These are phyloP conservation scores for Cercophora scortea DNA, from an alignment of 495 filamentous ascomycete species.

Conservation along the genomic window DNA sequence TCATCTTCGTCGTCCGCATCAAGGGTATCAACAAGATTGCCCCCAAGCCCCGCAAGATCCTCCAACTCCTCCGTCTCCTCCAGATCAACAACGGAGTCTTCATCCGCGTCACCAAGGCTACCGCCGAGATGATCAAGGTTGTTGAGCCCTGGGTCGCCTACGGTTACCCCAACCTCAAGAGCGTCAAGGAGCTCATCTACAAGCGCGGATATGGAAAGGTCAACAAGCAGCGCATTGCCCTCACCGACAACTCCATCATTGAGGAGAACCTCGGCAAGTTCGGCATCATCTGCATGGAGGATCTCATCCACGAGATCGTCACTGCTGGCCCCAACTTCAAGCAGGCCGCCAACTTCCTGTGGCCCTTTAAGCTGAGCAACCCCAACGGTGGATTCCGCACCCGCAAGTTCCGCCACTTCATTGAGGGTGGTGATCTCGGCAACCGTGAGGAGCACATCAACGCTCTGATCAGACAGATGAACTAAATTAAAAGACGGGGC, in stretches of 20 bases:
- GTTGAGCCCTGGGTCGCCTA: constrained; percentile 98
- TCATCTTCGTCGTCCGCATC: constrained; percentile 98
- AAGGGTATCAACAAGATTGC: constrained; percentile 99
- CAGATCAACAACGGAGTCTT: constrained; percentile 99
- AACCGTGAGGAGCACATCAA: constrained; percentile 99
- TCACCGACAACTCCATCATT: constrained; percentile 96
- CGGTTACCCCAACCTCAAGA: constrained; percentile 98
- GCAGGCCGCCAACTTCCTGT: constrained; percentile 99
- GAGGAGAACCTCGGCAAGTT: constrained; percentile 94
- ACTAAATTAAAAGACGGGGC: constrained; percentile 47
- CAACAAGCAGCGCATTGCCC: constrained; percentile 88
- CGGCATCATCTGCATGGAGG: constrained; percentile 99
- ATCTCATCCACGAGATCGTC: constrained; percentile 98
- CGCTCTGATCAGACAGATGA: constrained; percentile 93
- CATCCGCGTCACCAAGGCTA: constrained; percentile 95
- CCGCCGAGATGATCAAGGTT: constrained; percentile 93
- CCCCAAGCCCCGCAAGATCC: constrained; percentile 99
- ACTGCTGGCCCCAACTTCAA: constrained; percentile 99
- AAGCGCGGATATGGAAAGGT: constrained; percentile 99
- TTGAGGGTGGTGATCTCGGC: constrained; percentile 96
- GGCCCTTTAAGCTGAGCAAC: constrained; percentile 99
- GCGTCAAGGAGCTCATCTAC: constrained; percentile 97
- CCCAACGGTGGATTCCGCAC: constrained; percentile 91
- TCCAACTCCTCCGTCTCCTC: constrained; percentile 96
- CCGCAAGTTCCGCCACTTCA: constrained; percentile 98